Evolutionary conservation across 371 early-diverging fungal genomes (phyloP), one percentile per base, ranked within the genome.

Genomic region (Gilbertella persicaria): DNA sequence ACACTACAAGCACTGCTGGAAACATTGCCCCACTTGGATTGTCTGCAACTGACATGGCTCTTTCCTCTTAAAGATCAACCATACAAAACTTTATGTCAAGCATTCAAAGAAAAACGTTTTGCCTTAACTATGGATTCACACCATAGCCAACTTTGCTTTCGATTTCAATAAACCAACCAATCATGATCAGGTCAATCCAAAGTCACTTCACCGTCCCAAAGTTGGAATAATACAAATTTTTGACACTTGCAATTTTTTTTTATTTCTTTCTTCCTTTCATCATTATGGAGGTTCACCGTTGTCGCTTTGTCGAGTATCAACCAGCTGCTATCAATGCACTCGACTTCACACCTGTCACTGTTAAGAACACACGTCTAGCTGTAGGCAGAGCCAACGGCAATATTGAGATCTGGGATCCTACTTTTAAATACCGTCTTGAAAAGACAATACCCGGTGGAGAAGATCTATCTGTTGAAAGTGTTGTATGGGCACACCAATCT

Each of bases 311-410:
- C 16, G 89, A 94, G 58, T 92, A 91, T 64, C 81, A 84, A 30
- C 96, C 97, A 9, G 79, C 91, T 26, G 87, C 92, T 41, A 90
- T 95, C 55, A 90, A 88, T 62, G 82, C 89, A 7, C 79, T 97
- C 40, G 81, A 87, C 50, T 89, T 88, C 50, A 84, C 90, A 16
- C 91, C 91, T 19, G 48, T 59, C 17, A 79, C 85, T 3, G 75
- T 82, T 1, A 63, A 68, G 24, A 53, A 73, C 10, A 56, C 62
- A 39, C 58, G 78, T 23, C 56, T 94, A 17, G 97, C 97, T 0
- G 90, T 92, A 26, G 97, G 92, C 19, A 75, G 97, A 47, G 90
- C 86, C 9, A 92, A 94, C 60, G 97, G 97, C 20, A 88, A 95
- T 55, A 92, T 97, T 55, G 96, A 97, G 73, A 79, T 97, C 50